Conservation (phyloP, 352 stramenopile genomes). For the Globisporangium paddicum region DNA sequence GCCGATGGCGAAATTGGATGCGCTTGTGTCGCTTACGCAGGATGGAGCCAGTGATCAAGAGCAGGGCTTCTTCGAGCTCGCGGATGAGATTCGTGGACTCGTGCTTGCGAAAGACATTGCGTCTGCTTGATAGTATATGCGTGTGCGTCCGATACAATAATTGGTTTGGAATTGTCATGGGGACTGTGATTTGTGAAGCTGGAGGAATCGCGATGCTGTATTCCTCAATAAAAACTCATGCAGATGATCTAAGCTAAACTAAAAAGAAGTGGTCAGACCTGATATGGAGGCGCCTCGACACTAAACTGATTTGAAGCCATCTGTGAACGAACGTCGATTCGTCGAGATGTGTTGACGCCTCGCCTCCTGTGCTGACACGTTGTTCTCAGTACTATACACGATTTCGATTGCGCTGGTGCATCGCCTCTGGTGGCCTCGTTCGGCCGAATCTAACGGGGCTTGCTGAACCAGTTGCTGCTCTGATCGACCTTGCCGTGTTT, state of each 20-base stretch:
- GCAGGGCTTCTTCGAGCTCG: conserved; percentile 14
- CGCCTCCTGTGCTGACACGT: not conserved
- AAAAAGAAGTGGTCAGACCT: not conserved
- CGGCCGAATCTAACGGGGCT: not conserved
- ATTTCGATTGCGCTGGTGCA: not conserved
- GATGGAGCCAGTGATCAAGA: conserved; percentile 5
- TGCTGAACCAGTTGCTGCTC: conserved; percentile 49
- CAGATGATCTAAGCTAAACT: conserved; percentile 2
- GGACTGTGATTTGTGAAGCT: not conserved
- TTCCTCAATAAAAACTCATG: conserved; percentile 13
- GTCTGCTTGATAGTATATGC: conserved; percentile 10
- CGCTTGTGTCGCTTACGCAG: conserved; percentile 18
- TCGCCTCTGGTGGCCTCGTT: not conserved
- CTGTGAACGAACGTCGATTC: not conserved
- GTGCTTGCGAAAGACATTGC: conserved; percentile 38
- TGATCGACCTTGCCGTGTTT: conserved; percentile 31
- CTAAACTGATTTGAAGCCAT: conserved; percentile 1
- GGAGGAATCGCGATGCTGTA: not conserved
- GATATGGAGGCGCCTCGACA: not conserved
- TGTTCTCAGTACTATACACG: conserved; percentile 1
- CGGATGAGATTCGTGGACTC: conserved; percentile 21
- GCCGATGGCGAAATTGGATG: conserved; percentile 23
- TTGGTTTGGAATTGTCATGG: not conserved
- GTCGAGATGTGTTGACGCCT: not conserved
- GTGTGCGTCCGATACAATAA: not conserved